phyloP scores from a whole-genome alignment of 2,329 filamentous ascomycete genomes.

The Sclerotinia glacialis region DNA sequence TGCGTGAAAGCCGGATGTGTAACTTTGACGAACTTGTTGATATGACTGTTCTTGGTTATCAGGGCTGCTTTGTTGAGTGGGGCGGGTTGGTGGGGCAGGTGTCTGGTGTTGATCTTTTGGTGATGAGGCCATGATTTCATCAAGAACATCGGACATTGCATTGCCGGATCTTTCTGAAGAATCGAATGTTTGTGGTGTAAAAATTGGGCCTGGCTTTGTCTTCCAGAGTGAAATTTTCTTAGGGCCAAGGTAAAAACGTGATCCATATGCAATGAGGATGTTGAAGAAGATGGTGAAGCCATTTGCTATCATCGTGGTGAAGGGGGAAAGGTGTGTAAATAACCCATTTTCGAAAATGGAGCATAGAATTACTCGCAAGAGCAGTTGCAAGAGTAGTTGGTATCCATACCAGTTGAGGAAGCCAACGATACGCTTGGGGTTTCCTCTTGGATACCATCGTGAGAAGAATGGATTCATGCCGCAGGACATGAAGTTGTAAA shows the following conservation, averaged over 20 bases:
- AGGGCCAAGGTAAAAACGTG: constrained; percentile 29
- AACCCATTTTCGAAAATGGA: constrained; percentile 30
- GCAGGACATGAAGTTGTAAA: constrained; percentile 50
- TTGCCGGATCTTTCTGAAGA: constrained; percentile 39
- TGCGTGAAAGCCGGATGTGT: neutral
- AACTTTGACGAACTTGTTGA: constrained; percentile 1
- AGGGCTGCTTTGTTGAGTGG: neutral
- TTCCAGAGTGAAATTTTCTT: constrained; percentile 52
- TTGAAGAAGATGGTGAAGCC: constrained; percentile 51
- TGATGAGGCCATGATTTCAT: constrained; percentile 22
- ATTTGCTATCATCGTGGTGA: constrained; percentile 46
- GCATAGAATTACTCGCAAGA: constrained; percentile 52
- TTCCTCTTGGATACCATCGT: constrained; percentile 45
- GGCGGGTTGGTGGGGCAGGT: constrained; percentile 7
- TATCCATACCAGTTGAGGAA: constrained; percentile 64
- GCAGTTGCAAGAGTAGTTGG: constrained; percentile 55
- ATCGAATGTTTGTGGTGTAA: constrained; percentile 31
- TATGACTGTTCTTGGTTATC: neutral
- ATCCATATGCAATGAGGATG: constrained; percentile 15
- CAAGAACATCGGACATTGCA: constrained; percentile 45
- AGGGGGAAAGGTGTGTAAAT: constrained; percentile 27
- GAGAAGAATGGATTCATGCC: constrained; percentile 71
- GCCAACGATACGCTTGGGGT: constrained; percentile 55
- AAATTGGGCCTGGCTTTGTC: constrained; percentile 31
- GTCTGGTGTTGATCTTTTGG: neutral